Conservation (phyloP, 768 basidiomycete genomes). For the Pleurotus pulmonarius region DNA sequence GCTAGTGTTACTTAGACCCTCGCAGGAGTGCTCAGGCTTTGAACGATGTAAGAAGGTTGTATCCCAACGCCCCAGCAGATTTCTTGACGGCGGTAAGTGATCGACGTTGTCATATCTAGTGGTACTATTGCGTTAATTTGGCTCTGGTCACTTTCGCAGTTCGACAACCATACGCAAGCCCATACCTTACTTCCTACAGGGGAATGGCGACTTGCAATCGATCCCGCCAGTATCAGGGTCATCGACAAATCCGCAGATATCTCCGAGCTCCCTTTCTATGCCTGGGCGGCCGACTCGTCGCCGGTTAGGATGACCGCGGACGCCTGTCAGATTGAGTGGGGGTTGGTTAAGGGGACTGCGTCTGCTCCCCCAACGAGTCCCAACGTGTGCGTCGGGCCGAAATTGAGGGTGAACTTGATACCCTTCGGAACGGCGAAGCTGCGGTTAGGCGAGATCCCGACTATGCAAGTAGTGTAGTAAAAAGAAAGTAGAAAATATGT, state of each 20-base stretch:
- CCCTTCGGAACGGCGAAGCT: constrained; percentile 37
- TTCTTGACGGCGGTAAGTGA: constrained; percentile 32
- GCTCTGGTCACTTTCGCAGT: constrained; percentile 17
- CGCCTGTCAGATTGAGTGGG: constrained; percentile 37
- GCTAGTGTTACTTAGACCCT: too few relatives aligned
- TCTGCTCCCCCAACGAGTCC: constrained; percentile 33
- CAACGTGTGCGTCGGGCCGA: constrained; percentile 25
- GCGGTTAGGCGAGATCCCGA: constrained; percentile 36
- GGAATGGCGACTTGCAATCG: constrained; percentile 36
- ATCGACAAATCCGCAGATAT: constrained; percentile 23
- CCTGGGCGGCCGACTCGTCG: constrained; percentile 34
- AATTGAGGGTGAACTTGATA: constrained; percentile 31
- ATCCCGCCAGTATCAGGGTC: constrained; percentile 30
- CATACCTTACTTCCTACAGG: constrained; percentile 33
- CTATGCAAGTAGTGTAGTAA: constrained; percentile 16
- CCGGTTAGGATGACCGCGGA: constrained; percentile 36
- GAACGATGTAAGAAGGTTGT: constrained; percentile 27
- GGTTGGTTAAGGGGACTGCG: constrained; percentile 26
- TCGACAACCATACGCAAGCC: constrained; percentile 34
- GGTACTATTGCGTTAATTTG: too few relatives aligned
- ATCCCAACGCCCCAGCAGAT: constrained; percentile 30
- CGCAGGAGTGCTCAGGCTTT: constrained; percentile 34
- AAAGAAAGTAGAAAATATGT: too few relatives aligned
- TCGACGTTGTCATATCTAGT: neutral
- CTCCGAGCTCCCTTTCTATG: constrained; percentile 30